Percentiles rank a stretch among this genome's conserved stretches.
phyloP scores from a whole-genome alignment of 2,329 filamentous ascomycete species.

The Phialophora macrospora region DNA sequence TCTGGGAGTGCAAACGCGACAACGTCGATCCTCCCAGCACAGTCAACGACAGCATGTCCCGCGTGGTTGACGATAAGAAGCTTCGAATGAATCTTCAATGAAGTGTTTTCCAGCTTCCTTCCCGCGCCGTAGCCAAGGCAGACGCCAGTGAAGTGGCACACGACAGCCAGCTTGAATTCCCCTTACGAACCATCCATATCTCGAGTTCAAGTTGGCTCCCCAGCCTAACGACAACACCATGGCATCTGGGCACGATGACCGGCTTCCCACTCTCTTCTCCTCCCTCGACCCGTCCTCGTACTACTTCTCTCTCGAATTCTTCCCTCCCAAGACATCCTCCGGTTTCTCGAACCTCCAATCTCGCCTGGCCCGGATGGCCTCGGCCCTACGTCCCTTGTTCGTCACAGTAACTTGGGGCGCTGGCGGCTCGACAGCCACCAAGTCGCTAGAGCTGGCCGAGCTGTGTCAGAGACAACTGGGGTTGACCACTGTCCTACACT shows the following conservation, averaged over 20 bases:
- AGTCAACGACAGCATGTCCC: neutral
- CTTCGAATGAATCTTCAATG: neutral
- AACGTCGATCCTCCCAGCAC: neutral
- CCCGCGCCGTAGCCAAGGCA: neutral
- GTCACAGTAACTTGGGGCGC: conserved; percentile 98
- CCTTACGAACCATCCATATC: neutral
- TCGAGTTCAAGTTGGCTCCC: neutral
- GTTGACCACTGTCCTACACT: conserved; percentile 90
- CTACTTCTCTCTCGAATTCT: conserved; percentile 99
- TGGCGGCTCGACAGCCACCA: conserved; percentile 85
- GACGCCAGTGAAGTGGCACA: neutral
- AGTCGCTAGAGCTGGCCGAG: conserved; percentile 92
- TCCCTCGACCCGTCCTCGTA: conserved; percentile 75
- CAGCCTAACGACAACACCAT: conserved; percentile 20
- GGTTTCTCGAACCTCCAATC: conserved; percentile 92
- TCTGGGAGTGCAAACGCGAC: conserved; percentile 6
- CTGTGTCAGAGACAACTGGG: conserved; percentile 90
- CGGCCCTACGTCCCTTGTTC: conserved; percentile 87
- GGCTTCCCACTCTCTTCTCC: conserved; percentile 37
- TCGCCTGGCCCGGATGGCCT: conserved; percentile 92
- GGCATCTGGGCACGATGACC: conserved; percentile 34
- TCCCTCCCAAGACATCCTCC: conserved; percentile 96
- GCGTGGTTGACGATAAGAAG: neutral
- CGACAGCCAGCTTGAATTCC: neutral
- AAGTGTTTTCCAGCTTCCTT: neutral